Base-by-base conservation (phyloP, 768 basidiomycete species). In the Lactarius psammicola region DNA sequence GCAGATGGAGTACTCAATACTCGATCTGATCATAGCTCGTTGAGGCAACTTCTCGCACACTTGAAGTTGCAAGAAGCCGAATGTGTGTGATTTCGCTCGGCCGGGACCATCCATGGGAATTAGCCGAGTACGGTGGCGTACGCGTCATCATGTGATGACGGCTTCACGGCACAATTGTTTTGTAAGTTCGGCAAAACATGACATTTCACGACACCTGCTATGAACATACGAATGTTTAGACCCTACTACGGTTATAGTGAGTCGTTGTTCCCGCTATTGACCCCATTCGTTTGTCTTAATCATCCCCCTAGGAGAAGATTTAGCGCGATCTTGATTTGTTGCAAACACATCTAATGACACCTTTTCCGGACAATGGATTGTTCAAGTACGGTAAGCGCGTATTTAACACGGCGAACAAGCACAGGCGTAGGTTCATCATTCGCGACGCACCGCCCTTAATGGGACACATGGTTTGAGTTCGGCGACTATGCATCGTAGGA, bases 1-100 rank as follows among this genome's bases (percentile, higher is more conserved):
- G 10, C 20, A 15, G 13, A 38, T 38, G 15, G 58, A 53, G 36
- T 20, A 56, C 56, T 20, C 23, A 20, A 18, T 7, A 11, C 23
- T 26, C 4, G 54, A 23, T 20, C 10, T n/a, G n/a, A n/a, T n/a
- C n/a, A 44, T 23, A 69, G 69, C 67, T 69, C 36, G 64, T 69
- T 2, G 69, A 65, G 13, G 64, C 68, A 13, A 65, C 62, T 7
- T 69, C 69, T 26, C 58, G 40, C 33, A 34, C 55, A 34, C 63
- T 70, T 1, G 42, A 66, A 3, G 51, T 69, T 23, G 64, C 69
- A 0, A 59, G 62, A n/a, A 66, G 64, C 46, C 63, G 68, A 23
- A 70, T 70, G 69, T 70, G 68, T 53, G 51, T 66, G 9, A 23
- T 69, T n/a, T 66, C 68, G 2, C 62, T 69, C 18, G 55, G 61